Evolutionary conservation across 768 basidiomycete species (phyloP).

Genomic region (Pleurotus giganteus): DNA sequence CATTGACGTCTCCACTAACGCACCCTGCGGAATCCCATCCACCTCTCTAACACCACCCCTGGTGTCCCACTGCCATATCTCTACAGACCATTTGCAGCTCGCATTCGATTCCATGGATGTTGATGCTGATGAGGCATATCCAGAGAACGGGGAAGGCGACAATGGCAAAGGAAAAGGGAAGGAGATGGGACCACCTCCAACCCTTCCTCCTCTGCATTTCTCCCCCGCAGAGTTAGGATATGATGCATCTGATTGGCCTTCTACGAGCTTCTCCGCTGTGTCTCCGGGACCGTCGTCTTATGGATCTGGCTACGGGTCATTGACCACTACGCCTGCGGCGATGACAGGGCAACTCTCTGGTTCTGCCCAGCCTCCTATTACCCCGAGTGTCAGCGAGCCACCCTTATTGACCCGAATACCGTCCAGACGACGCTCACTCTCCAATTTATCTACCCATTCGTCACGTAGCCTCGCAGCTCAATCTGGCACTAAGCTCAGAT

Average conservation of each 20-base stretch:
- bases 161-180: constrained; percentile 45
- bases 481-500: constrained; percentile 45
- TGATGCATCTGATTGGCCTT: constrained; percentile 35
- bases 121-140: constrained; percentile 12
- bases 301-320: constrained; percentile 20
- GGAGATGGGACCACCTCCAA: constrained; percentile 59
- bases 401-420: constrained; percentile 31
- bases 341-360: constrained; percentile 22
- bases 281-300: constrained; percentile 39
- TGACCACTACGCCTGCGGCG: constrained; percentile 12
- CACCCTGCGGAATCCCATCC: background rate
- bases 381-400: constrained; percentile 18
- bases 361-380: constrained; percentile 15
- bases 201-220: constrained; percentile 66
- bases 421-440: constrained; percentile 54
- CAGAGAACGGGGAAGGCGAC: constrained; percentile 12
- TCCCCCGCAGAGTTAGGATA: constrained; percentile 51
- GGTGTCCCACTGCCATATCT: constrained; percentile 10
- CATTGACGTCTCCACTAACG: background rate
- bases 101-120: background rate
- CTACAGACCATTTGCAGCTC: constrained; percentile 1
- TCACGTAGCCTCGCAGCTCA: constrained; percentile 39
- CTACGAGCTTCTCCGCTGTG: constrained; percentile 26
- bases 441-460: constrained; percentile 47
- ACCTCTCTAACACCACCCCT: constrained; percentile 24